Base-by-base conservation (phyloP, 495 filamentous ascomycete genomes). In the Xylaria flabelliformis region DNA sequence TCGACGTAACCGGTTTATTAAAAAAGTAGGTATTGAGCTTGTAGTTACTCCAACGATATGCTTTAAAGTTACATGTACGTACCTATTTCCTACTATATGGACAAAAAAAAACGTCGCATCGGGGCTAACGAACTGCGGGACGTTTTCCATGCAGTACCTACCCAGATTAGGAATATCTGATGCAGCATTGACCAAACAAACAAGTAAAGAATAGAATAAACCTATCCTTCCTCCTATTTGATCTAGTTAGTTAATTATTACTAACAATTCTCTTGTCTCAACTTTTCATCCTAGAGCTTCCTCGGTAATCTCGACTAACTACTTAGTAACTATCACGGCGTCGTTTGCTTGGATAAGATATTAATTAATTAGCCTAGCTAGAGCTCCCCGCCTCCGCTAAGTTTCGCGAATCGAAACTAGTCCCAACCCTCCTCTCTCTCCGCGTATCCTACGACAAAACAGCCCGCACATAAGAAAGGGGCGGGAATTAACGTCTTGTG, bases 41-140 rank as follows among this genome's bases (percentile, higher is more conserved):
- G 26, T 29, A 29, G 26, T 29, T 39, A 39, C 36, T 29, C 26
- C 26, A 29, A 29, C 2, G 26, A 2, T 29, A 29, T 2, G 26
- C 26, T 29, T 29, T 29, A 29, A 29, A 29, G 26, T 29, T 29
- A 29, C 26, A 29, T 29, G 26, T 29, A 29, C 2, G 26, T 29
- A 29, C 26, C 26, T 29, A 29, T 2, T 2, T 29, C 26, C 26
- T 29, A 29, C 26, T 29, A 2, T 29, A 29, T 29, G 26, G 26
- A 29, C 26, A 29, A 7, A 36, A 36, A 41, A 41, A 42, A 64
- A 13, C n/a, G n/a, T 64, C 46, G 21, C 61, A 64, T 41, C 21
- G 12, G 62, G 62, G 21, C 29, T 32, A 46, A 34, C 62, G 42
- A 48, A 15, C 39, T 64, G 62, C 62, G 42, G 62, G 62, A 50